Conservation (phyloP, 768 basidiomycete genomes). For the Tricholoma furcatifolium region DNA sequence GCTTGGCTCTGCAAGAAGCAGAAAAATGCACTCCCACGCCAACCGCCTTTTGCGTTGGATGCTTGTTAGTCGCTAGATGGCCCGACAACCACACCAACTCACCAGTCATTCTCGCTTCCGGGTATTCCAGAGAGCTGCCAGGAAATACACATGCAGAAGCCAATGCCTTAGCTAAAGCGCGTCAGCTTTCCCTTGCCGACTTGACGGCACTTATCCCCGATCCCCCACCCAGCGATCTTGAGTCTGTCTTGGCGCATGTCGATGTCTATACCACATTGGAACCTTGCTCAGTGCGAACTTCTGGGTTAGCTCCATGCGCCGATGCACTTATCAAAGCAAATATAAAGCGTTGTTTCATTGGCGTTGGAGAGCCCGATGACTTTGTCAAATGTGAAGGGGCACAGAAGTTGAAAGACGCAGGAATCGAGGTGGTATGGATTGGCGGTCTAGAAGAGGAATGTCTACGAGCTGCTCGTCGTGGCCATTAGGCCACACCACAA, state of each 20-base stretch:
- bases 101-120: conserved; percentile 66
- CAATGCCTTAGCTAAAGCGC: conserved; percentile 80
- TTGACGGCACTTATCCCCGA: conserved; percentile 44
- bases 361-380: conserved; percentile 88
- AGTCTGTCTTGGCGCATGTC: conserved; percentile 53
- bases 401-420: conserved; percentile 62
- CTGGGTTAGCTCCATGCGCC: conserved; percentile 84
- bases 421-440: conserved; percentile 75
- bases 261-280: conserved; percentile 96
- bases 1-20: conserved; percentile 69
- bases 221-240: conserved; percentile 31
- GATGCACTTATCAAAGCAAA: conserved; percentile 74
- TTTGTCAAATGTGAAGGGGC: conserved; percentile 95
- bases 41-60: conserved; percentile 92
- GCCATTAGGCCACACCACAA: conserved; percentile 27
- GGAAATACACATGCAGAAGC: conserved; percentile 99
- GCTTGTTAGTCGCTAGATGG: conserved; percentile 58
- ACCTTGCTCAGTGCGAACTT: conserved; percentile 89
- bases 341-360: conserved; percentile 80
- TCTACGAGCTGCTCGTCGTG: conserved; percentile 72
- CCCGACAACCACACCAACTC: conserved; percentile 33
- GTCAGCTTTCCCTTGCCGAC: conserved; percentile 39
- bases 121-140: conserved; percentile 86
- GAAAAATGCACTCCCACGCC: conserved; percentile 63
- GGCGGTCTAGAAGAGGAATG: conserved; percentile 77